Evolutionary conservation across 1,284 basidiomycete species (phyloP), one percentile per base, ranked within the genome.

Genomic region (Trametes versicolor): DNA sequence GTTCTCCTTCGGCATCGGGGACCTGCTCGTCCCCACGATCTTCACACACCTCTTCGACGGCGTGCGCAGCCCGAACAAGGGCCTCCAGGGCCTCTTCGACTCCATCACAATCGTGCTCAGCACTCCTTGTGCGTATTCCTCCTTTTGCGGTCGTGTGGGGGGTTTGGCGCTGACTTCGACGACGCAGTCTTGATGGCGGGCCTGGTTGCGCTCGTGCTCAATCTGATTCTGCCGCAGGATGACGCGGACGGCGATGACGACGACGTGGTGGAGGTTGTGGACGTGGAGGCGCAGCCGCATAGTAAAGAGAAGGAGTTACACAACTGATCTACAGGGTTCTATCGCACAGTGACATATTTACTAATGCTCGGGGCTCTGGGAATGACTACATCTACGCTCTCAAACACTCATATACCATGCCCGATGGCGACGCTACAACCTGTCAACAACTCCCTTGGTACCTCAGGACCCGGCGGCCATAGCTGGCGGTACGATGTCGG

Each of bases 21-120:
- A 94, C 73, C 74, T 92, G 3, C 80, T 92, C 63, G 83, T 84
- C 54, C 87, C 85, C 39, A 81, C 74, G 60, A 82, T 90, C 39
- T 92, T 91, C 74, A 86, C 82, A 9, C 83, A 91, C 72, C 77
- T 93, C 23, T 94, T 94, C 69, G 90, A 91, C 48, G 80, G 85
- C 12, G 89, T 93, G 0, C 70, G 76, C 0, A 79, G 83, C 60
- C 81, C 86, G 15, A 89, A 80, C 71, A 82, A 80, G 50, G 91
- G 88, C 0, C 77, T 95, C 9, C 76, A 84, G 64, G 93, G 94
- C 0, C 81, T 95, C 61, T 87, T 96, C 64, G 82, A 90, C 74
- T 90, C 89, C 5, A 93, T 96, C 68, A 89, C 89, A 29, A 95
- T 95, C 70, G 78, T 95, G 17, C 76, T 95, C 52, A 89, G 86